These are phyloP conservation scores for Centella asiatica DNA, from an alignment of 129 eudicot genomes.

Conservation along the genomic window DNA sequence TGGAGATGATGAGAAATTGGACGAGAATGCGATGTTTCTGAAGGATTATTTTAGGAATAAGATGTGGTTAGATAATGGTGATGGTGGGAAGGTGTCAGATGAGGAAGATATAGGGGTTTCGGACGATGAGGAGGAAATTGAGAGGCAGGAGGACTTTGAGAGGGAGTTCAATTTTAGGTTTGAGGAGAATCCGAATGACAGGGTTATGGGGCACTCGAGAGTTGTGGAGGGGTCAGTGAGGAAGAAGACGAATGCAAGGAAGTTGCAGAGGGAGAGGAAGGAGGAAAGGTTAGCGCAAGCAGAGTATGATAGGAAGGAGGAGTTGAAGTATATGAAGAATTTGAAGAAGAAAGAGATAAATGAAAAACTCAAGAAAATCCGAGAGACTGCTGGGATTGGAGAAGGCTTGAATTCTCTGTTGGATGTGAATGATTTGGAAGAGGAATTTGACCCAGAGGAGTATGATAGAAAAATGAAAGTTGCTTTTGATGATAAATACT, in stretches of 20 bases:
- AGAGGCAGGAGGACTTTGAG: conserved; percentile 78
- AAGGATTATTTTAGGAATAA: conserved; percentile 70
- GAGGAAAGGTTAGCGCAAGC: conserved; percentile 67
- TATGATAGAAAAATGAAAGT: conserved; percentile 72
- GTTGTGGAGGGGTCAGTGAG: conserved; percentile 72
- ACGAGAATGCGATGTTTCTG: conserved; percentile 51
- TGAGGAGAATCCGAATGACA: conserved; percentile 75
- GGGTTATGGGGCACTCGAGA: conserved; percentile 65
- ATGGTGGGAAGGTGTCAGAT: conserved; percentile 6
- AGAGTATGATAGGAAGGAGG: conserved; percentile 62
- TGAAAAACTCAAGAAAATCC: conserved; percentile 66
- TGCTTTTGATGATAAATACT: conserved; percentile 59
- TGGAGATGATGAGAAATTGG: conserved; percentile 65
- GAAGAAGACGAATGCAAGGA: conserved; percentile 66
- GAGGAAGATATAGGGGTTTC: conserved; percentile 36
- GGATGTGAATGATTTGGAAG: conserved; percentile 65
- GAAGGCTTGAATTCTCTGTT: conserved; percentile 30
- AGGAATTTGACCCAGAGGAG: conserved; percentile 72
- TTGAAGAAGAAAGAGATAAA: conserved; percentile 78
- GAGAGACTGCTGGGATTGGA: conserved; percentile 59
- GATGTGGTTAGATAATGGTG: conserved; percentile 59
- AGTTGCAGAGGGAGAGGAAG: conserved; percentile 75
- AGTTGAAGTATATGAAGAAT: conserved; percentile 78
- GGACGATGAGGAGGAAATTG: conserved; percentile 78
- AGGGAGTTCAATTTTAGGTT: conserved; percentile 67